These are phyloP conservation scores for Umbellularia californica DNA, from an alignment of 164 flowering plant genomes.

Conservation along the genomic window DNA sequence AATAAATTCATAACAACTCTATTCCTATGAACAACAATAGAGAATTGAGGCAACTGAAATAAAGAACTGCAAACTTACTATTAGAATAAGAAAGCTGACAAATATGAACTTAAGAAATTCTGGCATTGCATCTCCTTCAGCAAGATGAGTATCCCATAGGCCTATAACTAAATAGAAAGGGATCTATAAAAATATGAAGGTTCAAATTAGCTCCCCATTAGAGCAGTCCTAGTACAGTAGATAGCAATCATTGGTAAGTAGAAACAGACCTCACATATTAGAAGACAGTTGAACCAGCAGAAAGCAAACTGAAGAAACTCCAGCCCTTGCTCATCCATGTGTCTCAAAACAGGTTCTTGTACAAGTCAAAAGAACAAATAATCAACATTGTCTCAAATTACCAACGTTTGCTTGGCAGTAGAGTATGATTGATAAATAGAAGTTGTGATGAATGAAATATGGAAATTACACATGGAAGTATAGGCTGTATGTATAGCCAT, in stretches of 20 bases:
- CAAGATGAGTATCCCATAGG: slow-evolving; percentile 97
- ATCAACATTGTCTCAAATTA: background rate
- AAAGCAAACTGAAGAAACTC: slow-evolving; percentile 99
- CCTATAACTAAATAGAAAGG: slow-evolving; percentile 94
- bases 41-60: background rate
- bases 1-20: too few species aligned
- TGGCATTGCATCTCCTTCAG: slow-evolving; percentile 98
- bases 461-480: background rate
- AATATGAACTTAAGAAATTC: slow-evolving; percentile 94
- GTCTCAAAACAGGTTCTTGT: slow-evolving; percentile 89
- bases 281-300: slow-evolving; percentile 98
- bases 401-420: background rate
- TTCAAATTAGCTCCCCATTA: background rate
- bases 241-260: background rate
- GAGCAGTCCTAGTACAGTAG: background rate
- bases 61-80: slow-evolving; percentile 41
- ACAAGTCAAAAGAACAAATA: background rate
- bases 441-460: background rate
- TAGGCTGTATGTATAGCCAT: background rate
- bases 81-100: slow-evolving; percentile 82
- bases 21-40: background rate
- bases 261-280: slow-evolving; percentile 84
- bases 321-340: slow-evolving; percentile 94
- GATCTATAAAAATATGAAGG: slow-evolving; percentile 34
- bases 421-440: background rate